A percentile compares a stretch with the other conserved stretches of the same genome.
phyloP scores from a whole-genome alignment of 495 filamentous ascomycete genomes.

The Apiosordaria backusii region DNA sequence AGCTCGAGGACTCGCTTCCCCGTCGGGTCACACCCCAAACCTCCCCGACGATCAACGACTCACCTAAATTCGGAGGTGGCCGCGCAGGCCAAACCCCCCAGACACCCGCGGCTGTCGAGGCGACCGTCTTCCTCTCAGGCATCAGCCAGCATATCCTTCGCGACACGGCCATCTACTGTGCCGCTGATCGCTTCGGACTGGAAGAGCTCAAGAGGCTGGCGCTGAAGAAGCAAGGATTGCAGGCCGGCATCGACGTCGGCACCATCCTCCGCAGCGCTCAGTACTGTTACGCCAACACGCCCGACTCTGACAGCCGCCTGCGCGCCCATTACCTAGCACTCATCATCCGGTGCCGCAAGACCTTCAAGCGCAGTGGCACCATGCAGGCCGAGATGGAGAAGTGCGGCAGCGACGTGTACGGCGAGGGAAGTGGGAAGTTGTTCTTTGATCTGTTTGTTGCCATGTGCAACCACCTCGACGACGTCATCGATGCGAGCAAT shows the following conservation, averaged over 20 bases:
- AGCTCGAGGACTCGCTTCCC: constrained; percentile 60
- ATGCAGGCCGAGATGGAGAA: constrained; percentile 98
- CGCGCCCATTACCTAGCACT: constrained; percentile 92
- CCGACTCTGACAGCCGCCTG: constrained; percentile 81
- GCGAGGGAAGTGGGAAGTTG: constrained; percentile 69
- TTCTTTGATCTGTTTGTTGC: constrained; percentile 98
- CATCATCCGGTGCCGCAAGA: constrained; percentile 89
- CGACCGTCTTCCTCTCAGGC: constrained; percentile 65
- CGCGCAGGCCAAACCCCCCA: constrained; percentile 42
- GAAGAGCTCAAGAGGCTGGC: constrained; percentile 83
- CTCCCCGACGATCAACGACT: constrained; percentile 38
- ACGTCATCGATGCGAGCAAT: constrained; percentile 66
- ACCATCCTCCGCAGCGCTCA: constrained; percentile 86
- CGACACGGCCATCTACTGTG: constrained; percentile 90
- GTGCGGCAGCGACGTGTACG: constrained; percentile 38
- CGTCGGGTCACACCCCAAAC: constrained; percentile 34
- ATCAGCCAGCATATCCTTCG: constrained; percentile 70
- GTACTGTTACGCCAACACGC: constrained; percentile 91
- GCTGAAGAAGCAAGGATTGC: constrained; percentile 88
- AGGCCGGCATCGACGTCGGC: constrained; percentile 75
- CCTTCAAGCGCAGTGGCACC: constrained; percentile 92
- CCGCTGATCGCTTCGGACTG: constrained; percentile 79
- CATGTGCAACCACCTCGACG: constrained; percentile 95
- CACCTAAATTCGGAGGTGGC: constrained; percentile 46
- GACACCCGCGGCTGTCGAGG: constrained; percentile 56